Conservation (phyloP, 495 filamentous ascomycete species). For the Xylaria longipes region DNA sequence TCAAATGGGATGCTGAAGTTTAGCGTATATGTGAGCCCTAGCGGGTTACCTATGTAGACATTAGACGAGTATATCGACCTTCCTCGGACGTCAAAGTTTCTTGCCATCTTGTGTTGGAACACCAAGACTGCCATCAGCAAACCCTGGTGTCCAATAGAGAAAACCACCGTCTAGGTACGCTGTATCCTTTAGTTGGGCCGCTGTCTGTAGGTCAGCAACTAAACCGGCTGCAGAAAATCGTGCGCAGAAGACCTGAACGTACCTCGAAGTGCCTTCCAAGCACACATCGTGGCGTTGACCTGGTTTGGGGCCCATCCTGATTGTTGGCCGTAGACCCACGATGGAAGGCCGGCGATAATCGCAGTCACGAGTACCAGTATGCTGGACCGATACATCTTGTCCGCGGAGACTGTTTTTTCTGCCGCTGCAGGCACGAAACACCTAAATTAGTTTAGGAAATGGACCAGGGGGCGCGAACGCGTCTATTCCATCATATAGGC, state of each 20-base stretch:
- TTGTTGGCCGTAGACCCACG: slow-evolving; percentile 39
- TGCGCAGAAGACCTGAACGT: slow-evolving; percentile 25
- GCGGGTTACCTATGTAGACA: slow-evolving; percentile 46
- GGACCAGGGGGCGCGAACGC: slow-evolving; percentile 4
- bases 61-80: slow-evolving; percentile 20
- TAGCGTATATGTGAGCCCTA: slow-evolving; percentile 58
- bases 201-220: slow-evolving; percentile 42
- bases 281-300: slow-evolving; percentile 63
- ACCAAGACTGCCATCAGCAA: slow-evolving; percentile 45
- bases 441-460: slow-evolving; percentile 18
- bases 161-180: slow-evolving; percentile 73
- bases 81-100: slow-evolving; percentile 24
- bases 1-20: slow-evolving; percentile 67
- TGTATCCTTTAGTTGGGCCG: slow-evolving; percentile 64
- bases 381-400: slow-evolving; percentile 35
- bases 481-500: slow-evolving; percentile 9
- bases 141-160: slow-evolving; percentile 55
- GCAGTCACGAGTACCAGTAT: slow-evolving; percentile 31
- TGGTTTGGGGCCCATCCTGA: slow-evolving; percentile 50
- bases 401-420: slow-evolving; percentile 19
- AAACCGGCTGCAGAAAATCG: neutral
- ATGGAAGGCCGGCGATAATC: slow-evolving; percentile 32
- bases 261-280: slow-evolving; percentile 63
- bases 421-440: slow-evolving; percentile 16
- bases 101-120: slow-evolving; percentile 42